Conservation (phyloP, 352 stramenopile species). For the Albugo laibachii region DNA sequence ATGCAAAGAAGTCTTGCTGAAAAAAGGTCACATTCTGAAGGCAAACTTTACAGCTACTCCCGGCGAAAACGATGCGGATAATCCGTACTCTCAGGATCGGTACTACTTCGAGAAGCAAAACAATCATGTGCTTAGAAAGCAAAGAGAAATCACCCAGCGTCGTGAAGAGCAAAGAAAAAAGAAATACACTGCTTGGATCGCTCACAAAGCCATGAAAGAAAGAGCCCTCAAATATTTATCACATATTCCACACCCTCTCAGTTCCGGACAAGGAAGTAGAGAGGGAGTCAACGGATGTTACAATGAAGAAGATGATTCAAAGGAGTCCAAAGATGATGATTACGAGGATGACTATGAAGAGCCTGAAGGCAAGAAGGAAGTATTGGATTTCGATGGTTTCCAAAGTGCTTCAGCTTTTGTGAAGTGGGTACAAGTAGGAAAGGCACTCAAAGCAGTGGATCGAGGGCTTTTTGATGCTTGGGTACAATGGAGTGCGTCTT, state of each 20-base stretch:
- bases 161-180: constrained; percentile 42
- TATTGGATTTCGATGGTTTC: constrained; percentile 11
- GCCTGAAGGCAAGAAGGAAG: too few relatives aligned
- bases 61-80: constrained; percentile 15
- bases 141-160: constrained; percentile 17
- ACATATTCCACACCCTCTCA: constrained; percentile 32
- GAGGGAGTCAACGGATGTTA: too few relatives aligned
- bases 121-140: constrained; percentile 32
- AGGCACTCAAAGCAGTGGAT: constrained; percentile 79
- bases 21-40: constrained; percentile 51
- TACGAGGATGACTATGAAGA: not conserved
- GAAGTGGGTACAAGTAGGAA: constrained; percentile 63
- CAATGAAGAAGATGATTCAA: constrained; percentile 4
- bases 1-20: constrained; percentile 44
- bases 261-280: constrained; percentile 2
- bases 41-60: constrained; percentile 37
- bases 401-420: constrained; percentile 11
- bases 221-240: constrained; percentile 53
- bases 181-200: constrained; percentile 50
- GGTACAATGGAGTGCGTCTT: constrained; percentile 63
- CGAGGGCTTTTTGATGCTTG: constrained; percentile 58
- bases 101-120: constrained; percentile 54
- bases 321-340: not conserved
- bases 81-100: constrained; percentile 42
- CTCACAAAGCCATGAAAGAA: constrained; percentile 57